Conservation (phyloP, 2,329 filamentous ascomycete species). For the Botrytis fragariae region DNA sequence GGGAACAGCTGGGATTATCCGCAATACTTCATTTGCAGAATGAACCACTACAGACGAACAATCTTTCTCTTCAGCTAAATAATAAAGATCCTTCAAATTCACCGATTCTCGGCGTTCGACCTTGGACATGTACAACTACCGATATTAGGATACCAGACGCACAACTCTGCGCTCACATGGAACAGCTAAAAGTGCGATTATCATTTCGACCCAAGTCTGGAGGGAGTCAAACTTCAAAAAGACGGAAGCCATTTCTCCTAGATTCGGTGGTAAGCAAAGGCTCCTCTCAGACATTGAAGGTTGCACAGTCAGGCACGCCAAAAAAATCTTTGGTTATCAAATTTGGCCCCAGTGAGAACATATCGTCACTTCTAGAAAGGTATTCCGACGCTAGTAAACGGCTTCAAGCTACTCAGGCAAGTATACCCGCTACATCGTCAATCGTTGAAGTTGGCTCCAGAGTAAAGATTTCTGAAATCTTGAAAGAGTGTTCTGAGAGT, state of each 20-base stretch:
- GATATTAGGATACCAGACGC: constrained; percentile 27
- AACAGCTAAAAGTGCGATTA: constrained; percentile 29
- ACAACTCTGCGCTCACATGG: constrained; percentile 26
- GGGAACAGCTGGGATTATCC: constrained; percentile 32
- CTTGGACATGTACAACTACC: constrained; percentile 7
- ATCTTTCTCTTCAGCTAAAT: constrained; percentile 28
- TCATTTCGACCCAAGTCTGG: constrained; percentile 20
- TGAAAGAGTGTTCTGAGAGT: neutral
- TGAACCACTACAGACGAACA: neutral
- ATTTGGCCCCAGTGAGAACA: neutral
- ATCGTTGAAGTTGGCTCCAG: neutral
- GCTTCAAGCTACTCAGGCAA: neutral
- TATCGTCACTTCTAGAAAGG: neutral
- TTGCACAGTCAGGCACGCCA: neutral
- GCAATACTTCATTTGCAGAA: constrained; percentile 20
- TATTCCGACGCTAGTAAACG: neutral
- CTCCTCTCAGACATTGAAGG: neutral
- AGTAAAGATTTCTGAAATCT: neutral
- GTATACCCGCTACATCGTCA: neutral
- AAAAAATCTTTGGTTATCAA: neutral
- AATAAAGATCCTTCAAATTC: constrained; percentile 18
- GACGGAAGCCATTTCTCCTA: neutral
- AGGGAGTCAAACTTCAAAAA: neutral
- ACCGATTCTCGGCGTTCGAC: neutral
- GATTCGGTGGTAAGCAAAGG: neutral